A percentile compares a stretch with the other conserved stretches of the same genome.
These are phyloP conservation scores for Botrytis tulipae DNA, from an alignment of 2,329 filamentous ascomycete species.

Conservation along the genomic window DNA sequence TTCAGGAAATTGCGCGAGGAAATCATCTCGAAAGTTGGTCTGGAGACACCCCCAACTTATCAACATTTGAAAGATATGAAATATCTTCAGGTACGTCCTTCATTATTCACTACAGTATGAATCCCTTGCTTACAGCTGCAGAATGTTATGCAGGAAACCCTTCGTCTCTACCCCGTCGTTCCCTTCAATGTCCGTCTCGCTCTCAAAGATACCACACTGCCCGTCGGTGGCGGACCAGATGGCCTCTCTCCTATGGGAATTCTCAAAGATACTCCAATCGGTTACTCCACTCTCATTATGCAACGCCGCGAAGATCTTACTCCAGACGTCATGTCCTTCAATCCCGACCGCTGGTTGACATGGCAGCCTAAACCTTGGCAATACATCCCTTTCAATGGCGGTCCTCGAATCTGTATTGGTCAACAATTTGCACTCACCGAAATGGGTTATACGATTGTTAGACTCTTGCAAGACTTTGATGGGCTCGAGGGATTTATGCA, in stretches of 20 bases:
- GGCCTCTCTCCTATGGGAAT: slow-evolving; percentile 61
- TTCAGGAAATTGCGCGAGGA: slow-evolving; percentile 70
- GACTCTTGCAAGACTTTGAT: slow-evolving; percentile 71
- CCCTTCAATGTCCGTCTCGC: slow-evolving; percentile 77
- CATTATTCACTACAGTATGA: neutral
- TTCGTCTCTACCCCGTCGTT: slow-evolving; percentile 74
- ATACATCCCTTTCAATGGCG: slow-evolving; percentile 74
- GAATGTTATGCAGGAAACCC: slow-evolving; percentile 71
- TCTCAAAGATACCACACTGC: slow-evolving; percentile 71
- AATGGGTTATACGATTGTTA: slow-evolving; percentile 69
- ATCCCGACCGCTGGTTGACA: slow-evolving; percentile 64
- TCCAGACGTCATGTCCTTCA: slow-evolving; percentile 52
- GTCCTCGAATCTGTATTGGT: slow-evolving; percentile 71
- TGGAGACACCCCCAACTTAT: slow-evolving; percentile 65
- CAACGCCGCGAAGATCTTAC: slow-evolving; percentile 67
- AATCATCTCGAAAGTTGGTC: slow-evolving; percentile 66
- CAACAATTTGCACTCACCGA: slow-evolving; percentile 81
- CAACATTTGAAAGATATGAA: slow-evolving; percentile 83
- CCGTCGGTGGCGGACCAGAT: slow-evolving; percentile 66
- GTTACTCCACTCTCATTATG: slow-evolving; percentile 69
- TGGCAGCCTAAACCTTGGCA: slow-evolving; percentile 67
- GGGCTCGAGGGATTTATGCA: slow-evolving; percentile 58
- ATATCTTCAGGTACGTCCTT: slow-evolving; percentile 55
- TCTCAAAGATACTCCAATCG: slow-evolving; percentile 62
- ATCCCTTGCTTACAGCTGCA: slow-evolving; percentile 37